Evolutionary conservation across 2,329 filamentous ascomycete genomes (phyloP).

Genomic region (Exutisphaerella laricina): DNA sequence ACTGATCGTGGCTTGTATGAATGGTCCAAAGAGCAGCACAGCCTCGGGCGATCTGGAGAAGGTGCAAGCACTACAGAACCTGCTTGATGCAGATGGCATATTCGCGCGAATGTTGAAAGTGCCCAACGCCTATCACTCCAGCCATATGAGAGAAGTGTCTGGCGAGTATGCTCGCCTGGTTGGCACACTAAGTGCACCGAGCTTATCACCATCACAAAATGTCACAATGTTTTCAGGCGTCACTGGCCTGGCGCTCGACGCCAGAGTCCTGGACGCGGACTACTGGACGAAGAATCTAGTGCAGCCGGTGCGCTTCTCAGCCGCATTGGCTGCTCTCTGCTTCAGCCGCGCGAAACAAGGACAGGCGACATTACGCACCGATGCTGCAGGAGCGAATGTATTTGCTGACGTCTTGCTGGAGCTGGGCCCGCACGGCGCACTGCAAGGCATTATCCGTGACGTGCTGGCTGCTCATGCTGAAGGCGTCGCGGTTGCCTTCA

Average conservation of each 20-base stretch:
- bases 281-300: conserved; percentile 15
- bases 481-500: conserved; percentile 1
- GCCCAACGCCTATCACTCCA: conserved; percentile 41
- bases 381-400: too few relatives aligned
- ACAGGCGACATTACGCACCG: not conserved
- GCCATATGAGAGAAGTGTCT: conserved; percentile 26
- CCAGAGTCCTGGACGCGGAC: not conserved
- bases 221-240: conserved; percentile 9
- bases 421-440: conserved; percentile 12
- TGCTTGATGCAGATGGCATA: conserved; percentile 33
- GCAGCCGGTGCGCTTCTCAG: conserved; percentile 10
- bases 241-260: not conserved
- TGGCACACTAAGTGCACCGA: too few relatives aligned
- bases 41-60: conserved; percentile 41
- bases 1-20: conserved; percentile 34
- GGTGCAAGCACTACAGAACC: conserved; percentile 31
- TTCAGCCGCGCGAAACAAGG: not conserved
- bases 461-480: conserved; percentile 4
- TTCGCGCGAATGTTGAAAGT: conserved; percentile 40
- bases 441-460: conserved; percentile 5
- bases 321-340: conserved; percentile 5
- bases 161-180: not conserved
- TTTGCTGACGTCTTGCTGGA: conserved; percentile 8
- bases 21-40: conserved; percentile 41
- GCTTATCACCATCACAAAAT: not conserved